Evolutionary conservation across 805 yeast species (phyloP).

Genomic region (Brettanomyces anomalus): DNA sequence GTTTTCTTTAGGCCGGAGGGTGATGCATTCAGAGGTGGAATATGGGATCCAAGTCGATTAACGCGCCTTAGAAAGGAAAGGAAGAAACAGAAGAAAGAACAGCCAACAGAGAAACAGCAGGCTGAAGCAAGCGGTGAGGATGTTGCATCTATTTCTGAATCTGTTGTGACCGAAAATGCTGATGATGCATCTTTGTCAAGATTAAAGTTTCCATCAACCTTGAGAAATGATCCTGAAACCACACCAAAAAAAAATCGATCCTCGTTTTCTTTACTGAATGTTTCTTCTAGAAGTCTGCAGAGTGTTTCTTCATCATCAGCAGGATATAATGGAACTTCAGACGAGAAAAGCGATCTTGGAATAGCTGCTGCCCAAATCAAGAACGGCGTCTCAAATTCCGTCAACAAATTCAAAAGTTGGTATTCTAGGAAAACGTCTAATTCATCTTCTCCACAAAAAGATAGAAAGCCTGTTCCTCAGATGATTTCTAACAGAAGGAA

Average conservation of each 20-base stretch:
- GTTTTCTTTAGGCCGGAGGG: constrained; percentile 55
- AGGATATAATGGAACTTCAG: neutral
- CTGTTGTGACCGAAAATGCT: neutral
- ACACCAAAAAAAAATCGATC: too few species aligned
- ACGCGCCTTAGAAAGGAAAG: neutral
- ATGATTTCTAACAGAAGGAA: constrained; percentile 54
- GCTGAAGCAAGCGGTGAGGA: neutral
- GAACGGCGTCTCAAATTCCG: constrained; percentile 31
- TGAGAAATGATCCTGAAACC: neutral
- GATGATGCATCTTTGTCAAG: neutral
- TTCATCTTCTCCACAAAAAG: constrained; percentile 3
- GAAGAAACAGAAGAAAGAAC: neutral
- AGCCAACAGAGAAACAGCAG: neutral
- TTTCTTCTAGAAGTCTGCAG: neutral
- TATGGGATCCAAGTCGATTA: constrained; percentile 55
- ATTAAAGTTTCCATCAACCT: neutral
- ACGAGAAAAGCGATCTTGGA: constrained; percentile 2
- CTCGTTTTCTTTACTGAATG: neutral
- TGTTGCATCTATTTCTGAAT: neutral
- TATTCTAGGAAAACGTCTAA: constrained; percentile 38
- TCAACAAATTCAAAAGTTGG: constrained; percentile 62
- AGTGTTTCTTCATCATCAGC: neutral
- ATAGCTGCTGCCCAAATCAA: constrained; percentile 5
- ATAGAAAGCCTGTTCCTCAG: constrained; percentile 40
- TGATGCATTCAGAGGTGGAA: constrained; percentile 84